phyloP scores from a whole-genome alignment of 495 filamentous ascomycete genomes.

The Penicillium goetzii region DNA sequence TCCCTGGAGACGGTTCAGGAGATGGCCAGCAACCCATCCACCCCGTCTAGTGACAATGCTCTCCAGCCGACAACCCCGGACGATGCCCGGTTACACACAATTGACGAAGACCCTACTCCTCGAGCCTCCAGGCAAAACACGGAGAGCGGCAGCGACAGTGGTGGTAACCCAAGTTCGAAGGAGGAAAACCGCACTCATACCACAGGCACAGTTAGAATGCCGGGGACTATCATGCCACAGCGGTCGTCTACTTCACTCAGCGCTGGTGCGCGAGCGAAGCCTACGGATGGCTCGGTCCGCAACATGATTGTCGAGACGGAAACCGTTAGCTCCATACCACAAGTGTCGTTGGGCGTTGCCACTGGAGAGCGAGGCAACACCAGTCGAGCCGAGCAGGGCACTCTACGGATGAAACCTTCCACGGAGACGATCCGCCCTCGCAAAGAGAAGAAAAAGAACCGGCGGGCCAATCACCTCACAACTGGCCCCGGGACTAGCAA shows the following conservation, averaged over 20 bases:
- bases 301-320: conserved; percentile 99
- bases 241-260: conserved; percentile 54
- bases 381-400: conserved; percentile 63
- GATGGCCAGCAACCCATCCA: conserved; percentile 74
- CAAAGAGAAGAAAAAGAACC: conserved; percentile 83
- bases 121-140: conserved; percentile 37
- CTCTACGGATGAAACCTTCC: conserved; percentile 83
- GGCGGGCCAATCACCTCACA: conserved; percentile 64
- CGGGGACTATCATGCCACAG: conserved; percentile 47
- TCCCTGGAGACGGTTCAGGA: conserved; percentile 93
- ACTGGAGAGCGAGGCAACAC: conserved; percentile 61
- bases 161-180: conserved; percentile 50
- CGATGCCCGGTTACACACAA: conserved; percentile 41
- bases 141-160: conserved; percentile 57
- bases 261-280: conserved; percentile 56
- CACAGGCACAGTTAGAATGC: conserved; percentile 27
- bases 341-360: conserved; percentile 76
- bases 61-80: conserved; percentile 35
- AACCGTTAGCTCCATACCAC: conserved; percentile 88
- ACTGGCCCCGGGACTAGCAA: conserved; percentile 78
- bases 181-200: conserved; percentile 40
- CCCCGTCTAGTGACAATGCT: conserved; percentile 61
- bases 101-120: conserved; percentile 46
- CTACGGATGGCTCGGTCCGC: conserved; percentile 72
- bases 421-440: conserved; percentile 91